phyloP scores from a whole-genome alignment of 1,284 basidiomycete species.

The Coriolopsis trogii region DNA sequence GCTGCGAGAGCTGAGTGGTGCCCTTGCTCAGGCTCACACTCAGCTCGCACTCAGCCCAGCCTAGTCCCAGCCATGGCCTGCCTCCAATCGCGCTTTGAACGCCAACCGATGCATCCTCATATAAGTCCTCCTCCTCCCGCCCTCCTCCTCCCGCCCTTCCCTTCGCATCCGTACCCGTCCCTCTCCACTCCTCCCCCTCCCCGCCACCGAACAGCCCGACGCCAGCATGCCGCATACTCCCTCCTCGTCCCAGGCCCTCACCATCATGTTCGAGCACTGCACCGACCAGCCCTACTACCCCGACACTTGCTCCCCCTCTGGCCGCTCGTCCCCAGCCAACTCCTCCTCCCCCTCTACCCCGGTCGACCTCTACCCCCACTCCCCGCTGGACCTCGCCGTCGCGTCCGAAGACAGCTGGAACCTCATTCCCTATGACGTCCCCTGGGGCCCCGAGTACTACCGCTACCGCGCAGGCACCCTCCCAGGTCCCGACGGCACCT shows the following conservation, averaged over 20 bases:
- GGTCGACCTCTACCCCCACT: constrained; percentile 13
- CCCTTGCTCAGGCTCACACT: not conserved
- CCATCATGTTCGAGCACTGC: constrained; percentile 26
- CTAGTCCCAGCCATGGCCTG: not conserved
- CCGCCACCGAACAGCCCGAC: not conserved
- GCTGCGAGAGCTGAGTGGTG: too few relatives aligned
- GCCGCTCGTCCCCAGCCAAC: constrained; percentile 15
- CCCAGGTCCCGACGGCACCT: constrained; percentile 43
- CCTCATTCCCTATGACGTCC: constrained; percentile 45
- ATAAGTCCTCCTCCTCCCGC: not conserved
- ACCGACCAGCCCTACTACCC: constrained; percentile 8
- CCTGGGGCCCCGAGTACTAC: constrained; percentile 44
- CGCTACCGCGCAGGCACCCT: constrained; percentile 41
- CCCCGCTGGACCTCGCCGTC: constrained; percentile 17
- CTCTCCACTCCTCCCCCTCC: not conserved
- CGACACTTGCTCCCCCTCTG: constrained; percentile 5
- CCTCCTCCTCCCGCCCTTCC: not conserved
- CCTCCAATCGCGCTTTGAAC: constrained; percentile 4
- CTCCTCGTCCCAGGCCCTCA: constrained; percentile 12
- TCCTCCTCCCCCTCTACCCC: constrained; percentile 18
- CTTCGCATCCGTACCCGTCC: not conserved
- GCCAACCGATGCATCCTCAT: constrained; percentile 8
- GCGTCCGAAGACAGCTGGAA: constrained; percentile 40
- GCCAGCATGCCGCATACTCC: constrained; percentile 5
- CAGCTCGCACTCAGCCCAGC: constrained; percentile 1